Percentiles rank a stretch among this genome's conserved stretches.
Conservation (phyloP, 2,329 filamentous ascomycete genomes). For the Zasmidium cellare region DNA sequence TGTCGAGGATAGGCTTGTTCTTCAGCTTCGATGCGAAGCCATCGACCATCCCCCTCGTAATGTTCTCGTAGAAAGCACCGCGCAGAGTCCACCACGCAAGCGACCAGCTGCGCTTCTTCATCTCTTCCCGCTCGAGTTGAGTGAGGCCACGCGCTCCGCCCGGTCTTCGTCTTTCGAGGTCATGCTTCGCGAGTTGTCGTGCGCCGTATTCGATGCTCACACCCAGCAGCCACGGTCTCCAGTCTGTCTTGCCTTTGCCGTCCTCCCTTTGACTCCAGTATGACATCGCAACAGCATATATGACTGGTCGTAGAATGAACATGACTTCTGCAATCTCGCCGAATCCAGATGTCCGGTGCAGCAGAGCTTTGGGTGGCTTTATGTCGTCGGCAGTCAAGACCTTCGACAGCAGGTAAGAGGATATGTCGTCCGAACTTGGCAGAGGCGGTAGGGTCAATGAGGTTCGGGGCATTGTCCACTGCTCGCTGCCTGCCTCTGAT, state of each 20-base stretch:
- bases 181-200: constrained; percentile 74
- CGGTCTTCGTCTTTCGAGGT: constrained; percentile 62
- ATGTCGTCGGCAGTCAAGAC: constrained; percentile 96
- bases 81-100: constrained; percentile 96
- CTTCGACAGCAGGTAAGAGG: constrained; percentile 81
- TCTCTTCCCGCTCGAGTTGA: constrained; percentile 83
- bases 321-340: constrained; percentile 86
- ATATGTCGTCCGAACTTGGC: constrained; percentile 78
- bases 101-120: constrained; percentile 82
- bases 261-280: constrained; percentile 56
- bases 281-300: constrained; percentile 82
- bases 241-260: constrained; percentile 74
- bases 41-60: constrained; percentile 70
- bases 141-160: constrained; percentile 76
- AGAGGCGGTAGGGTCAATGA: constrained; percentile 81
- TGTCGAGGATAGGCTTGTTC: constrained; percentile 71
- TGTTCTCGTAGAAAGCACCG: constrained; percentile 92
- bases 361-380: constrained; percentile 81
- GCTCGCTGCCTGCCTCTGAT: constrained; percentile 43
- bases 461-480: constrained; percentile 92
- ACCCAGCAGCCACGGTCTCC: constrained; percentile 89
- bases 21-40: constrained; percentile 70
- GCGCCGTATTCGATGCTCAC: constrained; percentile 83
- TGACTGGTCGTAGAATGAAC: constrained; percentile 83
- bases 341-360: constrained; percentile 73